phyloP scores from a whole-genome alignment of 1,284 basidiomycete species.

The Microbotryum scabiosae region DNA sequence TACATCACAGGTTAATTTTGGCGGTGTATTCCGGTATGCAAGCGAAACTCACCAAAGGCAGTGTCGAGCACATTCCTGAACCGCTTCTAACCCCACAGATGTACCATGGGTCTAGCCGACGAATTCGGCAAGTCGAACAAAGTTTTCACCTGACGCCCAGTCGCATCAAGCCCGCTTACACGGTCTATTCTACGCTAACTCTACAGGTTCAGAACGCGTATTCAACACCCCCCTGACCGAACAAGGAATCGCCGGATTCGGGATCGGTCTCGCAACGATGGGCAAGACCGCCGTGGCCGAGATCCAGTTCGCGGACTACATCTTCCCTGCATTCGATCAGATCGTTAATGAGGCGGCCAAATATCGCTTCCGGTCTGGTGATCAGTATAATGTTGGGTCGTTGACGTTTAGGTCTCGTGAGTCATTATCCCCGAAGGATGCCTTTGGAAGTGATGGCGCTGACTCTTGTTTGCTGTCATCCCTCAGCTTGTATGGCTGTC shows the following conservation, averaged over 20 bases:
- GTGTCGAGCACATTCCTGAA: slow-evolving; percentile 34
- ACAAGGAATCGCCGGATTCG: slow-evolving; percentile 91
- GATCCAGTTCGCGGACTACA: slow-evolving; percentile 53
- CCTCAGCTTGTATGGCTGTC: slow-evolving; percentile 65
- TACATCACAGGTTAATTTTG: slow-evolving; percentile 48
- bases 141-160: slow-evolving; percentile 24
- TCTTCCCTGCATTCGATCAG: slow-evolving; percentile 74
- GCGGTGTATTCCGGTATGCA: slow-evolving; percentile 79
- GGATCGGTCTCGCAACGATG: slow-evolving; percentile 83
- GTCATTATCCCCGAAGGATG: slow-evolving; percentile 33
- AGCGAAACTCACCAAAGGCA: slow-evolving; percentile 38
- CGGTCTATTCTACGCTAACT: background rate
- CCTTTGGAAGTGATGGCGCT: background rate
- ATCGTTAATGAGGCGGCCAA: slow-evolving; percentile 95
- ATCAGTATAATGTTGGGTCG: slow-evolving; percentile 70
- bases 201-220: slow-evolving; percentile 72
- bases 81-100: slow-evolving; percentile 12
- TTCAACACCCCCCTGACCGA: slow-evolving; percentile 91
- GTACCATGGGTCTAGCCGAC: slow-evolving; percentile 70
- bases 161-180: background rate
- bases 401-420: slow-evolving; percentile 70
- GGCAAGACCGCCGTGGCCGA: slow-evolving; percentile 92
- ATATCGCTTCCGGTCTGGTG: slow-evolving; percentile 79
- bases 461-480: background rate
- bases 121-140: slow-evolving; percentile 59